Evolutionary conservation across 208 protist species (phyloP).

Genomic region (Blastocrithidia nonstop): DNA sequence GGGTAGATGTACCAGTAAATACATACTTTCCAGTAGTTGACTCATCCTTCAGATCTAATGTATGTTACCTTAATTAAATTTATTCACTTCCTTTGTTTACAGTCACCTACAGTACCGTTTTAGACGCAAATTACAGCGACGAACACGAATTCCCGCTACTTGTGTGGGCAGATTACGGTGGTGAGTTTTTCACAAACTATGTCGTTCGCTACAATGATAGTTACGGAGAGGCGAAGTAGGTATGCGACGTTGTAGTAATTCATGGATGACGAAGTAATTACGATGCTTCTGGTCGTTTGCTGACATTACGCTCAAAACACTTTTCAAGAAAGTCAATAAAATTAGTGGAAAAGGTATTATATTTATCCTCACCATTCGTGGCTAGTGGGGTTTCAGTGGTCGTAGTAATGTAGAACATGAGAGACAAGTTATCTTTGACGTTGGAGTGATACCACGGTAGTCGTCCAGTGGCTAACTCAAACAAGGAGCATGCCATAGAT

Average conservation of each 20-base stretch:
- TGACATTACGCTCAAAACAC: constrained; percentile 69
- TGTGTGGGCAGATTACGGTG: too few species aligned
- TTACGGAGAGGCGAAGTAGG: too few species aligned
- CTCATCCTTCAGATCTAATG: too few species aligned
- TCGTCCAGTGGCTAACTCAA: constrained; percentile 71
- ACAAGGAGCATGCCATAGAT: constrained; percentile 77
- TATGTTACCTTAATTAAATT: too few species aligned
- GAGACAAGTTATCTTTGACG: constrained; percentile 54
- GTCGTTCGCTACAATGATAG: constrained; percentile 9
- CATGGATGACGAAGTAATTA: constrained; percentile 76
- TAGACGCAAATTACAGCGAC: too few species aligned
- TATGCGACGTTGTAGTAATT: too few species aligned
- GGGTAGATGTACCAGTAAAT: too few species aligned
- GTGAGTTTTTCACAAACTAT: constrained; percentile 6
- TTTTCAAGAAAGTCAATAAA: constrained; percentile 77
- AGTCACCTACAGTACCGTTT: too few species aligned
- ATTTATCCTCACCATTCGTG: constrained; percentile 21
- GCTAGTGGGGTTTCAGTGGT: constrained; percentile 66
- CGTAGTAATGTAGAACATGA: constrained; percentile 85
- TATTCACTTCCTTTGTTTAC: too few species aligned
- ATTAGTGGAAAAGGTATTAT: constrained; percentile 34
- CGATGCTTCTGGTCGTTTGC: constrained; percentile 35
- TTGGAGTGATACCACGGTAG: constrained; percentile 76
- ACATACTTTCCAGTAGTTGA: too few species aligned
- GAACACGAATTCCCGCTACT: too few species aligned